Evolutionary conservation across 164 flowering plant genomes (phyloP), one percentile per base, ranked within the genome.

Genomic region (Kalanchoe fedtschenkoi): DNA sequence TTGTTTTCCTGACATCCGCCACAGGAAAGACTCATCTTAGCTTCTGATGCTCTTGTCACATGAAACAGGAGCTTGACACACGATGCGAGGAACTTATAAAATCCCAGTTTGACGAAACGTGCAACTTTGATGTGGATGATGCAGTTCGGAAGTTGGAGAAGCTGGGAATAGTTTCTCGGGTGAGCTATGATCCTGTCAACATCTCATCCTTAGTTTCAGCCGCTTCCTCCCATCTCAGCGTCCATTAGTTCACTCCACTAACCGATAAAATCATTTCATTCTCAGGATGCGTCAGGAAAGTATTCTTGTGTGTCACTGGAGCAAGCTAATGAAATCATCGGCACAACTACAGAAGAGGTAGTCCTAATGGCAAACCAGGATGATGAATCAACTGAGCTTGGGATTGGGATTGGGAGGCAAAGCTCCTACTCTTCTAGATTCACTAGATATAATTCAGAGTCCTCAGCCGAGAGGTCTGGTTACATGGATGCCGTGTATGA

Each of bases 251-350:
- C 30, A 14, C 30, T 34, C 24, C 13, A 14, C 21, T 29, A 1
- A n/a, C 8, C 8, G 41, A 59, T 41, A 17, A 34, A 14, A 19
- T 15, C 6, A 61, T 2, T 43, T 34, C 61, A 44, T 4, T 61
- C 44, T 59, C 78, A 81, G 87, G 89, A 84, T 60, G 39, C 77
- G 3, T 62, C 67, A 55, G 87, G 89, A 66, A 81, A 80, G 71
- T 80, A 72, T 51, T 79, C 68, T 32, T 72, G 81, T 24, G 80
- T 79, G 6, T 68, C 76, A 17, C 64, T 86, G 61, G 76, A 75
- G 73, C 77, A 82, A 32, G 92, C 89, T 14, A 86, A 86, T 65
- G 87, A 84, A 68, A 81, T 82, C 54, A 86, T 86, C 29, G 92
- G 92, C 39, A 81, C 77, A 64, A 86, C 88, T 17, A 86, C 92